Conservation (phyloP, 1,284 basidiomycete genomes). For the Golubevia sp. region DNA sequence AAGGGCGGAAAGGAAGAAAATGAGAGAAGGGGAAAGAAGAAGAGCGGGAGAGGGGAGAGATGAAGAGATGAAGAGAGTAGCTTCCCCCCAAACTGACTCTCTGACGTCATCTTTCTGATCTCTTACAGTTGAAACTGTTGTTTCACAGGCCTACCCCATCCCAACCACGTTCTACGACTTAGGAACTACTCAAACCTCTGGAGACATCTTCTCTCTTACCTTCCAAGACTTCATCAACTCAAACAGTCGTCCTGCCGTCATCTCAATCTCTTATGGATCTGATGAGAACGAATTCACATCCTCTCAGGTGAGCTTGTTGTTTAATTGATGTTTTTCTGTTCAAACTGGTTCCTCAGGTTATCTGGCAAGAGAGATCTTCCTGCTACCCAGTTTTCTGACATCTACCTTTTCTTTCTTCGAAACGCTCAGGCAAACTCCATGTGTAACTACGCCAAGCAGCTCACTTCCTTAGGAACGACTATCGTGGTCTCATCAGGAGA, state of each 20-base stretch:
- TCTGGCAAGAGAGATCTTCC: no score
- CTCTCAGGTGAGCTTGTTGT: no score
- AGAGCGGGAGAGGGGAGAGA: no score
- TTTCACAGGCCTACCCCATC: constrained; percentile 13
- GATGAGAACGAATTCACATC: constrained; percentile 5
- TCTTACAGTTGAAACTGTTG: constrained; percentile 10
- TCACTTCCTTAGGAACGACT: constrained; percentile 16
- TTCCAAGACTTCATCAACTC: constrained; percentile 7
- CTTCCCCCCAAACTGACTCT: background rate
- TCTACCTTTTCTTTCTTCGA: no score
- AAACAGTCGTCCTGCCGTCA: constrained; percentile 2
- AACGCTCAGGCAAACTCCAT: constrained; percentile 8
- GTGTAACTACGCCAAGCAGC: constrained; percentile 14
- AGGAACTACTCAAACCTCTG: constrained; percentile 6
- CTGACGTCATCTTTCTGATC: background rate
- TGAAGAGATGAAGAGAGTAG: no score
- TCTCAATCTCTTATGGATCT: constrained; percentile 13
- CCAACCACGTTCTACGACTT: constrained; percentile 7
- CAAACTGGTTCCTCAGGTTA: no score
- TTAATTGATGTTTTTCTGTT: no score
- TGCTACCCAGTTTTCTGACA: no score
- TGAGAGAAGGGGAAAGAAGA: no score
- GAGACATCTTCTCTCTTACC: constrained; percentile 16
- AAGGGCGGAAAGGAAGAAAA: no score
- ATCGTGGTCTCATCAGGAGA: constrained; percentile 17